Evolutionary conservation across 805 yeast genomes (phyloP).

Genomic region (Brettanomyces naardenensis): DNA sequence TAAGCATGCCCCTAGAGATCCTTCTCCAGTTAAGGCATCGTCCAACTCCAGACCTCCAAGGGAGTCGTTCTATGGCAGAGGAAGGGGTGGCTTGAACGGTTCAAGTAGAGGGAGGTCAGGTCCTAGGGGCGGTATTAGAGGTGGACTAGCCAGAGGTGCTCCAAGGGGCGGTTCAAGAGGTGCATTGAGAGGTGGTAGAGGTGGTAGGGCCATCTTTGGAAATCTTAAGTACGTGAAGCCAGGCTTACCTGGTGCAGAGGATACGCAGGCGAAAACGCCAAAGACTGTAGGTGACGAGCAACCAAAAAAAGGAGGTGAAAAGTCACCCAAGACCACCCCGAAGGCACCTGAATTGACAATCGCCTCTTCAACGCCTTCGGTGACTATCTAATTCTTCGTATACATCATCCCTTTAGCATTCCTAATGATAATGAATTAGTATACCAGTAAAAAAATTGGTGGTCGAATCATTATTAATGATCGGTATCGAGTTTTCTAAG

Average conservation of each 20-base stretch:
- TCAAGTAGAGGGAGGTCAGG: too few relatives aligned
- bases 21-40: too few relatives aligned
- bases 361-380: too few relatives aligned
- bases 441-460: constrained; percentile 1
- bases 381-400: too few relatives aligned
- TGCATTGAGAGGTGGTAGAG: not conserved
- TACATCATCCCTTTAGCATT: not conserved
- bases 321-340: too few relatives aligned
- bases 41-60: too few relatives aligned
- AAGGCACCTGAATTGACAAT: too few relatives aligned
- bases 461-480: constrained; percentile 23
- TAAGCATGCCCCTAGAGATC: too few relatives aligned
- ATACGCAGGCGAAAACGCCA: not conserved
- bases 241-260: not conserved
- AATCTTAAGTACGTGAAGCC: constrained; percentile 1
- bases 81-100: too few relatives aligned
- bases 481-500: constrained; percentile 32
- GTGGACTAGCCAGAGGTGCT: not conserved
- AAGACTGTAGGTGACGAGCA: not conserved
- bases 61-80: too few relatives aligned
- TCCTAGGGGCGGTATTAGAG: not conserved
- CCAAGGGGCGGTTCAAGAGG: not conserved
- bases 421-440: not conserved
- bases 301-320: too few relatives aligned
- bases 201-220: not conserved